Conservation (phyloP, 768 basidiomycete species). For the Pleurotus platypus region DNA sequence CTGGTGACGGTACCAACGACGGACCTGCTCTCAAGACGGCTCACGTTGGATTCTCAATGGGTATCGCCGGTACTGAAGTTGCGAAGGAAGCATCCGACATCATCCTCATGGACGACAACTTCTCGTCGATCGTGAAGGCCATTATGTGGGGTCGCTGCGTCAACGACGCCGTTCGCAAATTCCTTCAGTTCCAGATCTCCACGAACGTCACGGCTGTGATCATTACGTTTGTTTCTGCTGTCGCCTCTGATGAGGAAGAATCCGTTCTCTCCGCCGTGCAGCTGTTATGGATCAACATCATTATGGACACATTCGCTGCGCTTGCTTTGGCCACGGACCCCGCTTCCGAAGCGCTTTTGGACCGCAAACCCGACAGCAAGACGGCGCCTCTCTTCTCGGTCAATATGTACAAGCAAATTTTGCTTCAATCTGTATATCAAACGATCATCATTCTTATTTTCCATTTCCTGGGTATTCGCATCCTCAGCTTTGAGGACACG, state of each 20-base stretch:
- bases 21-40: slow-evolving; percentile 95
- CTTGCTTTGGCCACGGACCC: slow-evolving; percentile 97
- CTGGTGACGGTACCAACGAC: slow-evolving; percentile 98
- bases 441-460: slow-evolving; percentile 79
- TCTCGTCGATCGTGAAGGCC: slow-evolving; percentile 92
- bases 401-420: slow-evolving; percentile 96
- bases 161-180: slow-evolving; percentile 96
- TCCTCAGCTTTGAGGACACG: slow-evolving; percentile 54
- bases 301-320: slow-evolving; percentile 98
- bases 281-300: slow-evolving; percentile 97
- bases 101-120: slow-evolving; percentile 97
- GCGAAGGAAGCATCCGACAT: slow-evolving; percentile 99
- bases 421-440: slow-evolving; percentile 87
- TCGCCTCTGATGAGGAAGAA: slow-evolving; percentile 68
- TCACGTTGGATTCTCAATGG: slow-evolving; percentile 96
- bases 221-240: slow-evolving; percentile 88
- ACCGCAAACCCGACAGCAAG: slow-evolving; percentile 90
- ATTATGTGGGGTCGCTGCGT: slow-evolving; percentile 99
- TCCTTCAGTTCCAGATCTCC: slow-evolving; percentile 92
- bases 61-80: slow-evolving; percentile 94
- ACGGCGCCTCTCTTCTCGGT: slow-evolving; percentile 85
- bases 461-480: slow-evolving; percentile 77
- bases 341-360: slow-evolving; percentile 72
- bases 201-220: slow-evolving; percentile 95
- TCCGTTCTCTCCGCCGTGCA: slow-evolving; percentile 96